Evolutionary conservation across 75 land plant species (phyloP).

Genomic region (Larix kaempferi): DNA sequence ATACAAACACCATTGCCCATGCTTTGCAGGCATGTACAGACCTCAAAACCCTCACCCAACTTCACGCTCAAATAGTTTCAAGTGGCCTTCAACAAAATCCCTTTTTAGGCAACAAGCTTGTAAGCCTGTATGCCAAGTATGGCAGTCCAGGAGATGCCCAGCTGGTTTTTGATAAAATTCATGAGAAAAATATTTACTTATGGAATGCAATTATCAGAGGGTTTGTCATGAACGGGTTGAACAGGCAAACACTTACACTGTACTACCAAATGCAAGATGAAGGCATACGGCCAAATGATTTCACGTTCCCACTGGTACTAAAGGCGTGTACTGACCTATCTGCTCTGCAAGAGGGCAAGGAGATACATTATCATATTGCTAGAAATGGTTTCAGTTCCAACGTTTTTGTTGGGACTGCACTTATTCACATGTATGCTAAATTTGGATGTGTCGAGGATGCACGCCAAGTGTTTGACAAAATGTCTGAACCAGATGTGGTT

Average conservation of each 20-base stretch:
- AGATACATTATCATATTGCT: no score
- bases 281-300: neutral
- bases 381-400: no score
- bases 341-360: slow-evolving; percentile 5
- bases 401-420: no score
- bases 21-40: neutral
- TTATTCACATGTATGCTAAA: slow-evolving; percentile 14
- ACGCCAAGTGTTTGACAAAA: slow-evolving; percentile 19
- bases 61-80: neutral
- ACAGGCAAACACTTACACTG: slow-evolving; percentile 22
- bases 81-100: slow-evolving; percentile 4
- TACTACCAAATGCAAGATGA: slow-evolving; percentile 25
- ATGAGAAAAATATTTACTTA: slow-evolving; percentile 21
- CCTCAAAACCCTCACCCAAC: neutral
- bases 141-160: slow-evolving; percentile 42
- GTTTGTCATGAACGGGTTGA: slow-evolving; percentile 28
- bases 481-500: neutral
- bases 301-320: neutral
- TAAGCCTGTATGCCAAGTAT: slow-evolving; percentile 47
- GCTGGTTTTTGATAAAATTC: slow-evolving; percentile 25
- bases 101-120: slow-evolving; percentile 38
- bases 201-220: slow-evolving; percentile 61
- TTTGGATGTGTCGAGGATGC: slow-evolving; percentile 8
- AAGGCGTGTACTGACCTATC: neutral
- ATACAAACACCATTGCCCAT: neutral